Conservation (phyloP, 2,329 filamentous ascomycete genomes). For the Pseudopyricularia cyperi region DNA sequence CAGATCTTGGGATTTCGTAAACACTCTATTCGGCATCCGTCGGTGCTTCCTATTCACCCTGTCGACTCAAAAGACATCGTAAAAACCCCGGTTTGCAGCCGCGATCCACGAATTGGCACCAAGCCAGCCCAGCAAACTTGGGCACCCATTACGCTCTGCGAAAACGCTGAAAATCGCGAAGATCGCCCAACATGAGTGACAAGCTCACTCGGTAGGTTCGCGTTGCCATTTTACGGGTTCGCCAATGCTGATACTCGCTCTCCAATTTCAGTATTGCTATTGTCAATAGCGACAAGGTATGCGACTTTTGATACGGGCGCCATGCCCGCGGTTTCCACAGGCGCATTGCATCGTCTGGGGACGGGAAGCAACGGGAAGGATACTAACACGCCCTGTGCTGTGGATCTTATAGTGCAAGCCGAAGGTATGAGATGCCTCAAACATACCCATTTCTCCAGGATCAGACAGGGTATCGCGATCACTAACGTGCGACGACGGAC, state of each 20-base stretch:
- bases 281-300: constrained; percentile 94
- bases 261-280: constrained; percentile 70
- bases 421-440: constrained; percentile 39
- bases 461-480: constrained; percentile 3
- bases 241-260: neutral
- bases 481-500: neutral
- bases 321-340: neutral
- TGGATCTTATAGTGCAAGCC: constrained; percentile 57
- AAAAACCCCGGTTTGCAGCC: neutral
- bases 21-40: neutral
- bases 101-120: neutral
- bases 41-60: neutral
- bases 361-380: neutral
- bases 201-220: constrained; percentile 42
- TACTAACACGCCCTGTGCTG: neutral
- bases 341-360: neutral
- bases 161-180: neutral
- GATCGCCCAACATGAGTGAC: constrained; percentile 58
- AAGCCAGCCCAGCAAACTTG: neutral
- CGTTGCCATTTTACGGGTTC: neutral
- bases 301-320: constrained; percentile 6
- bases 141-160: neutral
- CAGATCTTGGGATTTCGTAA: neutral
- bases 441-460: neutral
- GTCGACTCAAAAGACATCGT: neutral